phyloP scores from a whole-genome alignment of 352 stramenopile genomes.

The Phytophthora kernoviae region DNA sequence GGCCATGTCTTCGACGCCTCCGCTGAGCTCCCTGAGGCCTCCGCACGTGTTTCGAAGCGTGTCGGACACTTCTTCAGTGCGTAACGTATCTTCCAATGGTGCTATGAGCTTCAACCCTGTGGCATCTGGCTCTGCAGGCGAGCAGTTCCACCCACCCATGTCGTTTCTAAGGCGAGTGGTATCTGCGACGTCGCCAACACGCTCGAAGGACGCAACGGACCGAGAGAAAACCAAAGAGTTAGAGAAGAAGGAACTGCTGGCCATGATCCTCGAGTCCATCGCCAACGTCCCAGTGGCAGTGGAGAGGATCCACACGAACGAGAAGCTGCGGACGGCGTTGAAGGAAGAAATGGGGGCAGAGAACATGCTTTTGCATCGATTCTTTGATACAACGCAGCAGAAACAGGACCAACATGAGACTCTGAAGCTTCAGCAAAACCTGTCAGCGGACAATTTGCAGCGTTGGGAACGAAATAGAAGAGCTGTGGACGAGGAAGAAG shows the following conservation, averaged over 20 bases:
- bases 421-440: conserved; percentile 11
- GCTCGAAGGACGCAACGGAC: conserved; percentile 19
- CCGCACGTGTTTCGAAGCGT: conserved; percentile 9
- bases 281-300: conserved; percentile 73
- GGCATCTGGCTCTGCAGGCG: neutral
- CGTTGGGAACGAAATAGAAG: conserved; percentile 16
- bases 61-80: neutral
- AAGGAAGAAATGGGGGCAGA: conserved; percentile 62
- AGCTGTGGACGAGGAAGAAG: conserved; percentile 12
- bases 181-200: conserved; percentile 19
- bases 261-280: conserved; percentile 80
- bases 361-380: conserved; percentile 49
- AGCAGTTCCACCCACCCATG: conserved; percentile 38
- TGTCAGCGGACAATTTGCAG: conserved; percentile 29
- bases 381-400: conserved; percentile 44
- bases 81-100: neutral
- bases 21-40: conserved; percentile 17
- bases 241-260: conserved; percentile 70
- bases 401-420: conserved; percentile 14
- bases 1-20: conserved; percentile 35
- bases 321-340: conserved; percentile 62
- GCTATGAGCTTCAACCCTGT: neutral
- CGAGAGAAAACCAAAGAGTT: conserved; percentile 56
- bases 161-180: conserved; percentile 41
- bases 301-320: conserved; percentile 72